Conservation (phyloP, 192 early-diverging fungal species). For the Mortierella alpina region DNA sequence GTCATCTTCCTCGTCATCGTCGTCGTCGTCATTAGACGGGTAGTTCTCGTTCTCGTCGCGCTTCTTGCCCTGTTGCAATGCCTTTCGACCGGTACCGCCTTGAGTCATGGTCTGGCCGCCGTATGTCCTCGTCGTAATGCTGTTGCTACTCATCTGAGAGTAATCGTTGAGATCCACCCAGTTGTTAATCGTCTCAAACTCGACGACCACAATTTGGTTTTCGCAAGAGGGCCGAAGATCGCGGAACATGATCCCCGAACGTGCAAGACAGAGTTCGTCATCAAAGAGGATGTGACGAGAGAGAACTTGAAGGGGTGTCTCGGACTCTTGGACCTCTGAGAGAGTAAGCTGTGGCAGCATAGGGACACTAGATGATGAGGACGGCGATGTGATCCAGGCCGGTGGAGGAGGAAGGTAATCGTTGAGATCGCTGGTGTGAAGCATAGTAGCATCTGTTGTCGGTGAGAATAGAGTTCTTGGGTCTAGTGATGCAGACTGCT, state of each 20-base stretch:
- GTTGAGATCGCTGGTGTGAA: neutral
- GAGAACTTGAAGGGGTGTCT: conserved; percentile 28
- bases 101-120: neutral
- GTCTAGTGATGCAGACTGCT: neutral
- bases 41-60: neutral
- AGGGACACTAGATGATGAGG: neutral
- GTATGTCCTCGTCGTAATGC: too few relatives aligned
- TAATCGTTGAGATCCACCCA: conserved; percentile 37
- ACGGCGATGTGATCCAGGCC: neutral
- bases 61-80: neutral
- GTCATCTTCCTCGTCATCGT: neutral
- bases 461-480: neutral
- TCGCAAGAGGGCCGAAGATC: conserved; percentile 5
- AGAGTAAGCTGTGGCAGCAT: neutral
- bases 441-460: neutral
- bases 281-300: conserved; percentile 29
- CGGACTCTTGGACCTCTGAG: neutral
- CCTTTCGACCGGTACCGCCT: neutral
- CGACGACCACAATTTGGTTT: conserved; percentile 21
- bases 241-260: conserved; percentile 16
- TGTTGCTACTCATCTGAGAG: neutral
- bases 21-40: neutral
- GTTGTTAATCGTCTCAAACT: conserved; percentile 31
- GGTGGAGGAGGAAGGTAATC: neutral
- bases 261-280: conserved; percentile 25